Conservation (phyloP, 2,329 filamentous ascomycete species). For the Aspergillus jensenii region DNA sequence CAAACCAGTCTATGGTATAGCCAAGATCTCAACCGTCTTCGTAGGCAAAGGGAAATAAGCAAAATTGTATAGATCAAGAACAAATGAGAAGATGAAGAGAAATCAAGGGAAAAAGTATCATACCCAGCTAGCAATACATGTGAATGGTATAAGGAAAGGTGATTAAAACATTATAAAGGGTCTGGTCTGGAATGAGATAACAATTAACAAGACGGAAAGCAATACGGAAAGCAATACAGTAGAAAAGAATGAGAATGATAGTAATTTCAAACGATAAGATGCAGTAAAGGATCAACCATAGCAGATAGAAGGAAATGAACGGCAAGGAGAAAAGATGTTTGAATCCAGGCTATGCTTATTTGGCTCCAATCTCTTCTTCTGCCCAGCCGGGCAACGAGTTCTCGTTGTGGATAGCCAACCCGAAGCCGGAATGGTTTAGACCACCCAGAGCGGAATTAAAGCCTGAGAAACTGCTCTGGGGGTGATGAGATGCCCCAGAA, state of each 20-base stretch:
- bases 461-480: constrained; percentile 56
- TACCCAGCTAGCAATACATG: constrained; percentile 44
- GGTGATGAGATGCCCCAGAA: constrained; percentile 39
- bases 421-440: constrained; percentile 58
- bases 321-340: constrained; percentile 17
- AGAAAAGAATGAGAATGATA: constrained; percentile 24
- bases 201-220: constrained; percentile 21
- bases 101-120: constrained; percentile 28
- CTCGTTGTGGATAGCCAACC: constrained; percentile 60
- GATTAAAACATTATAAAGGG: constrained; percentile 30
- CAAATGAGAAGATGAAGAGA: constrained; percentile 18
- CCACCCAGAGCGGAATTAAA: constrained; percentile 60
- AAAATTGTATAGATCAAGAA: constrained; percentile 22
- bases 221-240: constrained; percentile 23
- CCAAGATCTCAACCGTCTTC: constrained; percentile 20
- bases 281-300: constrained; percentile 19
- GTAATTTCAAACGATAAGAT: constrained; percentile 16
- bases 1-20: constrained; percentile 26
- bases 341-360: constrained; percentile 37
- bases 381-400: constrained; percentile 62
- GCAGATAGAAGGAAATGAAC: constrained; percentile 25
- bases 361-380: constrained; percentile 62
- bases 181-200: constrained; percentile 27
- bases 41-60: constrained; percentile 22
- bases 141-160: constrained; percentile 30